These are phyloP conservation scores for Didymella arachidicola DNA, from an alignment of 2,329 filamentous ascomycete species.

Conservation along the genomic window DNA sequence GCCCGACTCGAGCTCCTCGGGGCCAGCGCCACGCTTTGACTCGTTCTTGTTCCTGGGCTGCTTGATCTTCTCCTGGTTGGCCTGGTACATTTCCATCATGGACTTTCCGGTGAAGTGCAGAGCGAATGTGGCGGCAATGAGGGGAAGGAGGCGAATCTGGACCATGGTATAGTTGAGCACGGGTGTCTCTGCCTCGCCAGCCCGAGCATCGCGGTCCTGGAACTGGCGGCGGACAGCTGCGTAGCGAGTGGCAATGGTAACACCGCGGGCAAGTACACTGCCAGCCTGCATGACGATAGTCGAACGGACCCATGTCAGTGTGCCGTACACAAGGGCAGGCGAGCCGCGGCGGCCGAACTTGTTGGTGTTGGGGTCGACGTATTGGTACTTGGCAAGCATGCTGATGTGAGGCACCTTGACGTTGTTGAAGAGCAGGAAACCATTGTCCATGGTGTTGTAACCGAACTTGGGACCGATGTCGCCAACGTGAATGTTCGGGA, in stretches of 20 bases:
- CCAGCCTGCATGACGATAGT: slow-evolving; percentile 78
- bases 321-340: slow-evolving; percentile 75
- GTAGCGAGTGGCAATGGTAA: slow-evolving; percentile 80
- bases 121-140: slow-evolving; percentile 78
- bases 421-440: slow-evolving; percentile 78
- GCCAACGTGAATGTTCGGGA: slow-evolving; percentile 69
- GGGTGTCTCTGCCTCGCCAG: slow-evolving; percentile 71
- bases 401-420: slow-evolving; percentile 77
- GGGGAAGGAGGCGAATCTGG: slow-evolving; percentile 74
- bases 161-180: slow-evolving; percentile 85
- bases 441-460: slow-evolving; percentile 84
- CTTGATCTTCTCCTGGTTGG: slow-evolving; percentile 74
- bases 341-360: slow-evolving; percentile 73
- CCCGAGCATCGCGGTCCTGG: slow-evolving; percentile 73
- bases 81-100: slow-evolving; percentile 77
- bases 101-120: slow-evolving; percentile 78
- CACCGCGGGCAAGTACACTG: slow-evolving; percentile 74
- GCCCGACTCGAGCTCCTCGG: slow-evolving; percentile 71
- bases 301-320: slow-evolving; percentile 76
- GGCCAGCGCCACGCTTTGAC: slow-evolving; percentile 64
- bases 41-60: slow-evolving; percentile 40
- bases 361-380: slow-evolving; percentile 71
- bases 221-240: slow-evolving; percentile 78
- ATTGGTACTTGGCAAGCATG: slow-evolving; percentile 75
- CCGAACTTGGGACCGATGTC: slow-evolving; percentile 84